Evolutionary conservation across 768 basidiomycete species (phyloP).

Genomic region (Calocera cornea): DNA sequence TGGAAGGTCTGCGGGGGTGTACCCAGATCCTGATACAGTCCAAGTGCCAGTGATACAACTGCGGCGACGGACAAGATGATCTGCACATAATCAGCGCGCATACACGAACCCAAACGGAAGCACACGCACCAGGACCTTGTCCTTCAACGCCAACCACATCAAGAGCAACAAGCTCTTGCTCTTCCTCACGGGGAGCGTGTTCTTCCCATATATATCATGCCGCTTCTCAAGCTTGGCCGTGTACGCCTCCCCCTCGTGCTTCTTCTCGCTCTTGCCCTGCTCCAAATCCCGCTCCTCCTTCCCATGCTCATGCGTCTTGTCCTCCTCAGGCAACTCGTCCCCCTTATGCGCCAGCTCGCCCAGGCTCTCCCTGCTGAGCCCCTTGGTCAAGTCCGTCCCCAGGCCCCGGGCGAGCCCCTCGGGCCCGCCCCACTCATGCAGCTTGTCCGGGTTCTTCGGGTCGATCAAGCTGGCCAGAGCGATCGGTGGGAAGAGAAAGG

Average conservation of each 20-base stretch:
- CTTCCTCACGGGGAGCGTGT: conserved; percentile 55
- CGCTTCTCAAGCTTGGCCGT: conserved; percentile 46
- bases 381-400: conserved; percentile 41
- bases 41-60: conserved; percentile 81
- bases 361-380: conserved; percentile 17
- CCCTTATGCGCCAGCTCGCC: background rate
- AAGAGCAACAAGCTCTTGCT: conserved; percentile 57
- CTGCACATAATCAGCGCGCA: conserved; percentile 27
- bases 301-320: too few species aligned
- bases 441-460: conserved; percentile 60
- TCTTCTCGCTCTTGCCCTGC: background rate
- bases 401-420: conserved; percentile 54
- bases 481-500: conserved; percentile 61
- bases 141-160: conserved; percentile 79
- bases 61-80: conserved; percentile 85
- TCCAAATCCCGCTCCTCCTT: background rate
- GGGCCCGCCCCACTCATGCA: conserved; percentile 60
- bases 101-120: background rate
- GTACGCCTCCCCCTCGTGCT: conserved; percentile 20
- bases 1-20: conserved; percentile 36
- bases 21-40: conserved; percentile 89
- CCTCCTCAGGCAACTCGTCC: background rate
- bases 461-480: conserved; percentile 77
- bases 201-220: conserved; percentile 55
- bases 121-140: conserved; percentile 62